A percentile compares a stretch with the other conserved stretches of the same genome.
Evolutionary conservation across 2,329 filamentous ascomycete genomes (phyloP).

Genomic region (Aspergillus fumigatiaffinis): DNA sequence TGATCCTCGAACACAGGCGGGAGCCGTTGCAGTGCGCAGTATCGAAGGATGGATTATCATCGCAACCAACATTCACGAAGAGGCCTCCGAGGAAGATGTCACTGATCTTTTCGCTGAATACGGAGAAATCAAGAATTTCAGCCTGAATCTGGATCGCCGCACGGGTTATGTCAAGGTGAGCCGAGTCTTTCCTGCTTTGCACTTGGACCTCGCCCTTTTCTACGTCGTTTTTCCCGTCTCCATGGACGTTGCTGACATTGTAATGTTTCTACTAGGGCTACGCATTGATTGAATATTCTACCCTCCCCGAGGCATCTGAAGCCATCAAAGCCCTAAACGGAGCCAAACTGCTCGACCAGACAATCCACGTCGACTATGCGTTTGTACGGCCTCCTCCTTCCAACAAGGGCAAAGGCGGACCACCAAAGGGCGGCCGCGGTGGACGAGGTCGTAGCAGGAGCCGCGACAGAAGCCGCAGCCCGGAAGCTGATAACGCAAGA

Average conservation of each 20-base stretch:
- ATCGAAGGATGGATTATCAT: slow-evolving; percentile 68
- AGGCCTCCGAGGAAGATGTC: slow-evolving; percentile 64
- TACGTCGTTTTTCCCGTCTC: background rate
- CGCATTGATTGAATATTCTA: slow-evolving; percentile 63
- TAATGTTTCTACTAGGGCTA: slow-evolving; percentile 50
- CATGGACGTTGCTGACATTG: background rate
- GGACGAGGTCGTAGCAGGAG: slow-evolving; percentile 41
- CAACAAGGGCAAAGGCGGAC: slow-evolving; percentile 39
- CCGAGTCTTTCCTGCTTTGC: background rate
- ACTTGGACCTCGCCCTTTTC: background rate
- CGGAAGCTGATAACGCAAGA: slow-evolving; percentile 34
- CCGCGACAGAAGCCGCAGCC: slow-evolving; percentile 45
- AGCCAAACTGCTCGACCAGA: slow-evolving; percentile 61
- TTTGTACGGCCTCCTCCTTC: slow-evolving; percentile 59
- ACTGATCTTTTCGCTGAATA: slow-evolving; percentile 64
- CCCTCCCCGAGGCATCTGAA: slow-evolving; percentile 58
- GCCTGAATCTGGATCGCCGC: slow-evolving; percentile 61
- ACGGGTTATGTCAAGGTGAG: slow-evolving; percentile 65
- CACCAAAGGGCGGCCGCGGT: slow-evolving; percentile 41
- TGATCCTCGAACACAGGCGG: slow-evolving; percentile 43
- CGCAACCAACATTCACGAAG: slow-evolving; percentile 66
- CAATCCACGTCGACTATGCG: slow-evolving; percentile 61
- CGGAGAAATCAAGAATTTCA: slow-evolving; percentile 65
- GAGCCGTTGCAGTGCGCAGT: slow-evolving; percentile 58
- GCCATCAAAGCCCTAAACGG: slow-evolving; percentile 60